A percentile compares a stretch with the other conserved stretches of the same genome.
Evolutionary conservation across 2,329 filamentous ascomycete genomes (phyloP).

Genomic region (Ilyonectria sp.): DNA sequence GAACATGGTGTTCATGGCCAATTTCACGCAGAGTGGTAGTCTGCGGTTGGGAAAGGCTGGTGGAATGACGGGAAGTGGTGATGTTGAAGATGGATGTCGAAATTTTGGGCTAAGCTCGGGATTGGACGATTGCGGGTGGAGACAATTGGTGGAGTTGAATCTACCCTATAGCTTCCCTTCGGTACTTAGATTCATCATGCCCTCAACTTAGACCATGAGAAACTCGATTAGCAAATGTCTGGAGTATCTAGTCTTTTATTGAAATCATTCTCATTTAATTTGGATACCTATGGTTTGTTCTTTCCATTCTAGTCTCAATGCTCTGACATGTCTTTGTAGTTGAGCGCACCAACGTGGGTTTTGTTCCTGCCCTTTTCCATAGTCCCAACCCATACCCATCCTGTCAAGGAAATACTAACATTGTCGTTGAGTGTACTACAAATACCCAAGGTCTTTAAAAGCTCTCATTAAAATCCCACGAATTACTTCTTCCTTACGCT

Average conservation of each 20-base stretch:
- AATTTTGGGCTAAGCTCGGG: constrained; percentile 47
- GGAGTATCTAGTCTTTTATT: neutral
- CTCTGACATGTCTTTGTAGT: too few species aligned
- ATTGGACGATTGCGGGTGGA: constrained; percentile 38
- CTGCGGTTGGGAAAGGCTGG: constrained; percentile 37
- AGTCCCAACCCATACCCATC: neutral
- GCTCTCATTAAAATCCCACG: constrained; percentile 55
- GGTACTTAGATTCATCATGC: neutral
- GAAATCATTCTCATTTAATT: too few species aligned
- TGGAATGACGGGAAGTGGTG: constrained; percentile 35
- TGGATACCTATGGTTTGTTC: too few species aligned
- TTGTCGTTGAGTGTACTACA: neutral
- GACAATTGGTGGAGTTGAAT: neutral
- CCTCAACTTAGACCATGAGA: neutral
- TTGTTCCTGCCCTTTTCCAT: too few species aligned
- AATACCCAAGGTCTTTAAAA: constrained; percentile 44
- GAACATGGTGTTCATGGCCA: constrained; percentile 46
- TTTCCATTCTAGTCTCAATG: too few species aligned
- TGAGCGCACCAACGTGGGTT: too few species aligned
- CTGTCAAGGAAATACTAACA: neutral
- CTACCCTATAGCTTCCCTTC: constrained; percentile 38
- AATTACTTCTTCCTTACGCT: constrained; percentile 58
- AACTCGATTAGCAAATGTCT: neutral
- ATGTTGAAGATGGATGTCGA: constrained; percentile 41
- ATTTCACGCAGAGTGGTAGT: constrained; percentile 22